Evolutionary conservation across 139 green algal species (phyloP).

Genomic region (Spirogloea muscicola): DNA sequence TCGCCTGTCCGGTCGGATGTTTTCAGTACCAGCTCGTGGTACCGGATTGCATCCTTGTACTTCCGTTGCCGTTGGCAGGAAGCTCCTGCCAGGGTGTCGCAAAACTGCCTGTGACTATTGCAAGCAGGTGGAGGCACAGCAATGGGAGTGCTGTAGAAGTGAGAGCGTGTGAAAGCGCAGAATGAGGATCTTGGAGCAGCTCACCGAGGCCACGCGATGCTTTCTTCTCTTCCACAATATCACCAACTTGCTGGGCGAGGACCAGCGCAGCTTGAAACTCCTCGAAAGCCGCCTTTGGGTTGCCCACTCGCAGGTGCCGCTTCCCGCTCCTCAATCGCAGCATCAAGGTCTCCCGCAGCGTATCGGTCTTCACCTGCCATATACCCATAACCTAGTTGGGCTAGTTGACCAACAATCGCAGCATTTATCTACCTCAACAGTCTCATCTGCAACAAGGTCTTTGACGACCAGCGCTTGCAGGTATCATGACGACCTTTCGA

Average conservation of each 20-base stretch:
- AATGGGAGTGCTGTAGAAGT: no score
- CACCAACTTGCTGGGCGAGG: conserved; percentile 12
- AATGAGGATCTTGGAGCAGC: neutral
- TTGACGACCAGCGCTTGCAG: no score
- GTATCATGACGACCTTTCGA: no score
- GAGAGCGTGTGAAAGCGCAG: neutral
- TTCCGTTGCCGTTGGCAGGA: conserved; percentile 28
- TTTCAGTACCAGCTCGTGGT: conserved; percentile 40
- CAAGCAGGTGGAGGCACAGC: no score
- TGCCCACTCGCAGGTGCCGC: conserved; percentile 13
- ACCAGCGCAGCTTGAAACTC: conserved; percentile 39
- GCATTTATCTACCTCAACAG: no score
- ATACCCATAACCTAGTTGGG: no score
- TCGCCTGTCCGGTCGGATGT: conserved; percentile 31
- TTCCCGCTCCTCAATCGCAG: conserved; percentile 29
- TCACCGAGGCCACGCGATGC: conserved; percentile 36
- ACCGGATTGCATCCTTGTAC: conserved; percentile 46
- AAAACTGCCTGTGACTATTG: no score
- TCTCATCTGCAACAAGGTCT: no score
- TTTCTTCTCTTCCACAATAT: conserved; percentile 45
- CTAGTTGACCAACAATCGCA: no score
- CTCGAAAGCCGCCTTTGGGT: neutral
- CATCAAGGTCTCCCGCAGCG: conserved; percentile 10
- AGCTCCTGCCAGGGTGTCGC: conserved; percentile 3
- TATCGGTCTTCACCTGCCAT: conserved; percentile 1